Evolutionary conservation across 345 rosid genomes (phyloP), one percentile per base, ranked within the genome.

Genomic region (Lumnitzera littorea): DNA sequence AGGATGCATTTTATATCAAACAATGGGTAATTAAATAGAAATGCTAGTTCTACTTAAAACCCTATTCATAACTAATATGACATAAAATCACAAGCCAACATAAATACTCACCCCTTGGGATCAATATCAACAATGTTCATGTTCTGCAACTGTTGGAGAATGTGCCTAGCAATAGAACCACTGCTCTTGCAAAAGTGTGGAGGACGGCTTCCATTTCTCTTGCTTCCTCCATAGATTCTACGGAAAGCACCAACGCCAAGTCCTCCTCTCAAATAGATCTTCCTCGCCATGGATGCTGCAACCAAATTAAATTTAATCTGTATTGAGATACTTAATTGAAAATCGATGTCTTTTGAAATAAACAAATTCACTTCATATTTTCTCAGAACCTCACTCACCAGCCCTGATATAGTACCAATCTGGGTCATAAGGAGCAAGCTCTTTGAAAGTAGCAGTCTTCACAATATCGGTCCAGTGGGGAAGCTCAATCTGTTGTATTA

Each of bases 261-360:
- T 41, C 97, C 97, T 24, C 90, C 92, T 68, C 92, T 87, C 48
- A 90, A 53, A 71, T 87, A 90, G 36, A 90, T 83, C 69, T 90
- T 90, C 78, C 97, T 87, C 10, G 95, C 97, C 91, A 90, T 90
- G 20, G 96, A 89, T 1, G 96, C 96, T 88, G 70, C 67, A 72
- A 57, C 20, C 15, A 41, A 43, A 14, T 8, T 20, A 13, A 12
- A 31, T 2, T 3, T 25, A 2, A 29, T 15, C 13, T 11, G 9
- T 7, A 27, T 11, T 14, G 16, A 12, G 15, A 2, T 55, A 27
- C 7, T 9, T 29, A 25, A 14, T 24, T 2, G 15, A 54, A 48
- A 11, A 27, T 6, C 2, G 1, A 14, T 12, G 12, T 17, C 13
- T 50, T 15, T 12, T 63, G 14, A 15, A 15, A 16, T 15, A 14